Base-by-base conservation (phyloP, 495 filamentous ascomycete genomes). In the Aspergillus campestris region DNA sequence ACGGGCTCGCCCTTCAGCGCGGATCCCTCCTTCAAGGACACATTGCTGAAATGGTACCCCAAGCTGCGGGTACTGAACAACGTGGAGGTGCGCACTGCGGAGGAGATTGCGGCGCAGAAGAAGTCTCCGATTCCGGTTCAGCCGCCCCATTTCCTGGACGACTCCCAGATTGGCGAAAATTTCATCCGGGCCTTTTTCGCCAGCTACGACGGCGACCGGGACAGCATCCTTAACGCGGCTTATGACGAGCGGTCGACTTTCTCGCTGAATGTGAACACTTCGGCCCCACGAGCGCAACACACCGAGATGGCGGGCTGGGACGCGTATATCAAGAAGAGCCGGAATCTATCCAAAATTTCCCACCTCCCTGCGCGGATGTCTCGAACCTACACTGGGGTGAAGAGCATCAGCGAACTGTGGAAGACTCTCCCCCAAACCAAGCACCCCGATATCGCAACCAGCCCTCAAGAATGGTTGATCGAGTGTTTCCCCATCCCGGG, bases 31-130 rank as follows among this genome's bases (percentile, higher is more conserved):
- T 87, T 83, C 62, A 75, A 77, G 46, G 61, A 77, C 13, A 83
- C 89, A n/a, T 67, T 95, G 53, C 65, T 86, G 24, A 77, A 79
- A 42, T 89, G 89, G 81, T 97, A 84, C 58, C 89, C 89, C 3
- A 78, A 72, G 31, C 72, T 98, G 7, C 77, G 78, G 38, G 76
- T 77, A 31, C 64, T 96, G 45, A 87, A 90, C 57, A 78, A 79
- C 40, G 65, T 78, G 8, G 74, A 83, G 54, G 80, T 90, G 18
- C 77, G 87, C 34, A 83, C 83, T 0, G 71, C 78, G 0, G 79
- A 86, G 47, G 78, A 90, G 50, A 59, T 83, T 18, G 69, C 69
- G 24, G 63, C 71, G 18, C 64, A 68, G 54, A 71, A 77, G 37
- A 72, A 74, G 58, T 65, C 75, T 13, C 81, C 83, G 4, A 77